Evolutionary conservation across 345 rosid species (phyloP).

Genomic region (Brassica cretica): DNA sequence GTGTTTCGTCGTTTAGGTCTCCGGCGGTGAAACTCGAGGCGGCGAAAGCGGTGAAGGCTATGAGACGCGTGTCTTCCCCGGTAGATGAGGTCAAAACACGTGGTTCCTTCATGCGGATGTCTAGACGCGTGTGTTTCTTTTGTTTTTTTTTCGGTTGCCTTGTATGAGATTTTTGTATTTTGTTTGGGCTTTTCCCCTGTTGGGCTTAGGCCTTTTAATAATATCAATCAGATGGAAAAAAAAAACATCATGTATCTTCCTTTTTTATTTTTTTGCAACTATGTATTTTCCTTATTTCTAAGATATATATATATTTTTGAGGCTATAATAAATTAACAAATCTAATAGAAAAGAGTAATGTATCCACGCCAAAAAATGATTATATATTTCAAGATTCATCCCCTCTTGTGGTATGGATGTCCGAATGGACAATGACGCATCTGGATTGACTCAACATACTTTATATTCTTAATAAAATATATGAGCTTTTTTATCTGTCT

Average conservation of each 20-base stretch:
- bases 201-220: too few species aligned
- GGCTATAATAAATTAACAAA: neutral
- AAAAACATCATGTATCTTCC: neutral
- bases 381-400: slow-evolving; percentile 9
- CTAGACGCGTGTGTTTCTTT: too few species aligned
- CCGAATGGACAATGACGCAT: slow-evolving; percentile 17
- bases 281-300: neutral
- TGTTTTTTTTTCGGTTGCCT: too few species aligned
- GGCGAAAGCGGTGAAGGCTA: too few species aligned
- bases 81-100: too few species aligned
- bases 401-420: slow-evolving; percentile 10
- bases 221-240: too few species aligned
- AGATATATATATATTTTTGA: neutral
- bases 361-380: neutral
- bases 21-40: too few species aligned
- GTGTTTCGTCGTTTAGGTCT: too few species aligned
- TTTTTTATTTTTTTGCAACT: neutral
- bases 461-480: neutral
- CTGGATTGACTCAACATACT: slow-evolving; percentile 10
- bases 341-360: neutral
- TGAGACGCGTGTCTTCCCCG: too few species aligned
- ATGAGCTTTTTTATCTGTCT: neutral
- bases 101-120: too few species aligned
- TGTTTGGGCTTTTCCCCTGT: too few species aligned
- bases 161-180: too few species aligned